Evolutionary conservation across 306 rosid species (phyloP).

Genomic region (Castanea crenata): DNA sequence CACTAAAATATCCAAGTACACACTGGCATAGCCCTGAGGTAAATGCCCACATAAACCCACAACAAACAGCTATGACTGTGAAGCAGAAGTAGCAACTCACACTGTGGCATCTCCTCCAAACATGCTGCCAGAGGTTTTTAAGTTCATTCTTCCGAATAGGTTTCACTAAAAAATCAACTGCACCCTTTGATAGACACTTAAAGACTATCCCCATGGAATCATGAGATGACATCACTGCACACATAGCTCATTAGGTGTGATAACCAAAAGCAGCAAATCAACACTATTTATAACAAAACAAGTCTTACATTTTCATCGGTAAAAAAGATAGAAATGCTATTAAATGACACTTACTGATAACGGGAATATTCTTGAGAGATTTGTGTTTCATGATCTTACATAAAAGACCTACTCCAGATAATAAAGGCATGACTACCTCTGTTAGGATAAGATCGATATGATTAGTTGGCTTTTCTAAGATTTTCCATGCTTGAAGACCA

Average conservation of each 20-base stretch:
- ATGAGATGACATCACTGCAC: constrained; percentile 98
- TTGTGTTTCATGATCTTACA: constrained; percentile 83
- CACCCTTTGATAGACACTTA: constrained; percentile 97
- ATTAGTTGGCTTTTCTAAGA: constrained; percentile 75
- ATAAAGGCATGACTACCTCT: constrained; percentile 85
- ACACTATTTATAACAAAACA: constrained; percentile 19
- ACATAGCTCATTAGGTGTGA: constrained; percentile 48
- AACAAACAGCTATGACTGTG: not conserved
- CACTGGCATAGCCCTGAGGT: not conserved
- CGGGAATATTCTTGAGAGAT: constrained; percentile 74
- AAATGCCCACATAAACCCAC: not conserved
- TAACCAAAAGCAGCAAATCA: constrained; percentile 28
- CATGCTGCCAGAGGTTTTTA: constrained; percentile 97
- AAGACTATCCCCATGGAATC: constrained; percentile 97
- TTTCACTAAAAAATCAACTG: constrained; percentile 91
- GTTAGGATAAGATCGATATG: constrained; percentile 83
- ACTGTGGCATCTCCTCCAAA: constrained; percentile 98
- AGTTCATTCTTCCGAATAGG: constrained; percentile 98
- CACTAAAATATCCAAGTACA: not conserved
- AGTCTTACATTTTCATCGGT: constrained; percentile 3
- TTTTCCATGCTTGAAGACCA: constrained; percentile 86
- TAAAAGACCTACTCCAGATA: constrained; percentile 84
- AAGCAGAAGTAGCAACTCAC: constrained; percentile 48
- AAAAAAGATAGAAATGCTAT: not conserved
- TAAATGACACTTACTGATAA: constrained; percentile 66